Percentiles rank a stretch among this genome's conserved stretches.
phyloP scores from a whole-genome alignment of 164 flowering plant species.

The Vitis amurensis region DNA sequence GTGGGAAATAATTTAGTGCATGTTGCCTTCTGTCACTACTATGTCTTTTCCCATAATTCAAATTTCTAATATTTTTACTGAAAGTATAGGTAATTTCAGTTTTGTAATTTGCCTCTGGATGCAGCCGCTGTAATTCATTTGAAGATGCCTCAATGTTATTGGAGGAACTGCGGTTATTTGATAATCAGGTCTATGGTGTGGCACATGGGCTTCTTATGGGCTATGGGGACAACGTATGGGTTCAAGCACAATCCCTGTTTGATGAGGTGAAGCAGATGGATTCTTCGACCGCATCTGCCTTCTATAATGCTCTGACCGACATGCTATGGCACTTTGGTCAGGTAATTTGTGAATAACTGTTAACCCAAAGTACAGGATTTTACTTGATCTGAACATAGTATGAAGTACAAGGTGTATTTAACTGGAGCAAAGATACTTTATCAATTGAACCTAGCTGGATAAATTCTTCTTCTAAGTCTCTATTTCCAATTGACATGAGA shows the following conservation, averaged over 20 bases:
- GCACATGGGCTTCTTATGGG: conserved; percentile 97
- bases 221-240: conserved; percentile 64
- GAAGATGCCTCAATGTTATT: conserved; percentile 91
- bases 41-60: neutral
- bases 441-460: neutral
- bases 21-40: neutral
- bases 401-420: too few relatives aligned
- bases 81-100: neutral
- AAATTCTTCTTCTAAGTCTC: neutral
- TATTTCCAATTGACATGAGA: neutral
- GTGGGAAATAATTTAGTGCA: neutral
- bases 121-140: conserved; percentile 92
- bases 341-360: conserved; percentile 37
- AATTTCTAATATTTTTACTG: neutral
- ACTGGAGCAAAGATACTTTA: neutral
- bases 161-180: conserved; percentile 88
- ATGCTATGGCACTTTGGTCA: conserved; percentile 99
- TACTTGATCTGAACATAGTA: too few relatives aligned
- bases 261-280: conserved; percentile 92
- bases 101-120: conserved; percentile 16
- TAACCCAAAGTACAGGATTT: neutral
- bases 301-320: conserved; percentile 96
- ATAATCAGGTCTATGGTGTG: conserved; percentile 91
- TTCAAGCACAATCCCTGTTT: conserved; percentile 78
- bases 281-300: conserved; percentile 91